Conservation (phyloP, 805 yeast genomes). For the Metschnikowia borealis region DNA sequence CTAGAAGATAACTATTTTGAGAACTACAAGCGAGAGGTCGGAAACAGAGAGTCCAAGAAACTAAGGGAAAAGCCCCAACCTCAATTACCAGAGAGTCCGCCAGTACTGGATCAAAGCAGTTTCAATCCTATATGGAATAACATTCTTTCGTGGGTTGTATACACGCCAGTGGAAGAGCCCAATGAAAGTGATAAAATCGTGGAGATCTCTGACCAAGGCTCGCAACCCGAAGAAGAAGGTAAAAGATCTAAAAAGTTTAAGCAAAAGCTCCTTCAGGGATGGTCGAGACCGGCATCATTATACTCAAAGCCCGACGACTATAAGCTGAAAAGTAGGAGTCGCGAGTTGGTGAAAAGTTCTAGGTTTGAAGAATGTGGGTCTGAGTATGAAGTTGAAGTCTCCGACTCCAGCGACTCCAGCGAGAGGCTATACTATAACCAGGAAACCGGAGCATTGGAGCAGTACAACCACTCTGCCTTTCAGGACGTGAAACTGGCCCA, state of each 20-base stretch:
- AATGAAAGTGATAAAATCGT: slow-evolving; percentile 6
- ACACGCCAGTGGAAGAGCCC: slow-evolving; percentile 9
- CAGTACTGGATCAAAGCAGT: background rate
- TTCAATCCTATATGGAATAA: slow-evolving; percentile 39
- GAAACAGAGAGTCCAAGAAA: background rate
- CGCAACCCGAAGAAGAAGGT: background rate
- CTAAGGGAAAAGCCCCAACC: background rate
- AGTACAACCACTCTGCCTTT: slow-evolving; percentile 6
- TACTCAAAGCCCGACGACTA: background rate
- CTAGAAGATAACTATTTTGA: slow-evolving; percentile 6
- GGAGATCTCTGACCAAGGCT: slow-evolving; percentile 12
- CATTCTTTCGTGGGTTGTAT: slow-evolving; percentile 35
- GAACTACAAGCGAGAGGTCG: slow-evolving; percentile 6
- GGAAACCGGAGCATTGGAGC: slow-evolving; percentile 29
- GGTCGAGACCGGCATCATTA: slow-evolving; percentile 2
- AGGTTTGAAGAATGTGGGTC: slow-evolving; percentile 4
- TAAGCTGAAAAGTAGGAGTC: background rate
- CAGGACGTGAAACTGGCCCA: background rate
- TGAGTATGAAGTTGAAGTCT: slow-evolving; percentile 29
- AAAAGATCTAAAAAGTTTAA: background rate
- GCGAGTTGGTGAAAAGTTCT: background rate
- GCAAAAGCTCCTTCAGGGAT: background rate
- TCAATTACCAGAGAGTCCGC: background rate
- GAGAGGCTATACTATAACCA: slow-evolving; percentile 33
- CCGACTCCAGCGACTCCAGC: slow-evolving; percentile 19